Evolutionary conservation across 202 grass and related monocot genomes (phyloP).

Genomic region (Setaria italica): DNA sequence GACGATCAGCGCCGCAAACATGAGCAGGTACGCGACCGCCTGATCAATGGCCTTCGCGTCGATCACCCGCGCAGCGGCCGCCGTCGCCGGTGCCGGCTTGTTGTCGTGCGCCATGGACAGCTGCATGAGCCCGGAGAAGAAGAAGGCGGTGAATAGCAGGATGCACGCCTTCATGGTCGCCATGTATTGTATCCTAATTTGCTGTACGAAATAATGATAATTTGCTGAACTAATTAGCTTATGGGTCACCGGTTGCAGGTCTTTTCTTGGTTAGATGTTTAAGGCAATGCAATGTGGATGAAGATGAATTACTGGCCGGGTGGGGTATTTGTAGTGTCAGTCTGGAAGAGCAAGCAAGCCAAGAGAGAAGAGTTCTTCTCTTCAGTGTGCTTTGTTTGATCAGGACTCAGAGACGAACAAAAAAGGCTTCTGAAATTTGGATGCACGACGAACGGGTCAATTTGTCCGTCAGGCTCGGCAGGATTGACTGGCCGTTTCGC

Average conservation of each 20-base stretch:
- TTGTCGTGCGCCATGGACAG: conserved; percentile 35
- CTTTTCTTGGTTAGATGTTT: neutral
- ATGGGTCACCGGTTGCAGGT: too few species aligned
- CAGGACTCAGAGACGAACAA: neutral
- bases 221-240: neutral
- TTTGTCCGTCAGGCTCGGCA: neutral
- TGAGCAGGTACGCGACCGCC: conserved; percentile 39
- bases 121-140: conserved; percentile 47
- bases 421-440: neutral
- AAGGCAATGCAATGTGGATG: neutral
- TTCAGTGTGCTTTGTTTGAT: neutral
- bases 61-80: neutral
- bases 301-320: neutral
- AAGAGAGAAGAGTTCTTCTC: neutral
- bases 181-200: neutral
- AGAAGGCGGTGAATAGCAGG: conserved; percentile 28
- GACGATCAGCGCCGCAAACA: conserved; percentile 38
- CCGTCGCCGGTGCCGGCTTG: neutral
- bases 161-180: neutral
- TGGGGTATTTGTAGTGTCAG: neutral
- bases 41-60: conserved; percentile 36
- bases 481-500: neutral
- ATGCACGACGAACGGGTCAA: neutral
- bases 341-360: neutral
- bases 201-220: neutral